Percentiles rank a stretch among this genome's conserved stretches.
Evolutionary conservation across 2,329 filamentous ascomycete genomes (phyloP).

Genomic region (Claviceps arundinis): DNA sequence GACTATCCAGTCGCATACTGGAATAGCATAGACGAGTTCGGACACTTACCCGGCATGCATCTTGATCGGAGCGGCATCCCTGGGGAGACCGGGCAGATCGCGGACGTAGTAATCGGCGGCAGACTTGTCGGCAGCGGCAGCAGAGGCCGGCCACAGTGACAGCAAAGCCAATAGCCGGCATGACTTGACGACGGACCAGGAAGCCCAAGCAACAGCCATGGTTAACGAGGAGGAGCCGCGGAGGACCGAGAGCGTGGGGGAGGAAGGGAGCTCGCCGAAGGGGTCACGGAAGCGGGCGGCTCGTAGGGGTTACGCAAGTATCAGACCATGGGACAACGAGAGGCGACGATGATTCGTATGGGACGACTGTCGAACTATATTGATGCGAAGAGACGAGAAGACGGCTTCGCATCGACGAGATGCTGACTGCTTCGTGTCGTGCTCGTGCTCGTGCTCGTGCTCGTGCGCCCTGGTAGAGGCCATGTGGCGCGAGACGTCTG

Average conservation of each 20-base stretch:
- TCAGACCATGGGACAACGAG: neutral
- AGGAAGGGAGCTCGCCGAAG: neutral
- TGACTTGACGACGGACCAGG: neutral
- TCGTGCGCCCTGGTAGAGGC: constrained; percentile 1
- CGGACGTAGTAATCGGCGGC: constrained; percentile 79
- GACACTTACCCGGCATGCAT: constrained; percentile 89
- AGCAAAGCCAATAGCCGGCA: constrained; percentile 19
- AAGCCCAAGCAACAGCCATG: constrained; percentile 4
- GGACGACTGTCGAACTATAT: neutral
- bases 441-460: neutral
- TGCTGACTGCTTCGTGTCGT: neutral
- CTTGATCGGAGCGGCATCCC: constrained; percentile 60
- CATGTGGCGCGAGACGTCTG: constrained; percentile 8
- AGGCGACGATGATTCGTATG: neutral
- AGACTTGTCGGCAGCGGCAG: constrained; percentile 16
- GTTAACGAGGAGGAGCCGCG: neutral
- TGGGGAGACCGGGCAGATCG: constrained; percentile 71
- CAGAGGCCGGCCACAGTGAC: constrained; percentile 28
- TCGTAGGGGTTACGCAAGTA: neutral
- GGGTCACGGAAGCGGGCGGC: neutral
- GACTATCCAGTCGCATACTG: neutral
- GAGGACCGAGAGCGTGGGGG: neutral
- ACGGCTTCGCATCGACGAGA: neutral
- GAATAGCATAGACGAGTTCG: neutral
- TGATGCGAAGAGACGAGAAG: neutral